Conservation (phyloP, 2,329 filamentous ascomycete species). For the Pseudocercospora musae region DNA sequence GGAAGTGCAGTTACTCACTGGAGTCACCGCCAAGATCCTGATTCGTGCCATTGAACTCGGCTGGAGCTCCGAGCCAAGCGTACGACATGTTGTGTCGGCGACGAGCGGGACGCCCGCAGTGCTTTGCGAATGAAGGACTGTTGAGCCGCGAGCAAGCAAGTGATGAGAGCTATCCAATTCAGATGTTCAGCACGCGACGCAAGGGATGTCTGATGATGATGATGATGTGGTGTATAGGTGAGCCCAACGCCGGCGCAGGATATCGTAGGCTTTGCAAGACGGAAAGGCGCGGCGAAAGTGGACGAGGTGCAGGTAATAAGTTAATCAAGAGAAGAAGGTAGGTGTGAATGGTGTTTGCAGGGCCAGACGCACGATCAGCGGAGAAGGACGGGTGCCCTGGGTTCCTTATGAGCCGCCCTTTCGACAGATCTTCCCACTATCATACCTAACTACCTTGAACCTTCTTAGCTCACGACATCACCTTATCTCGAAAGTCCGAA, state of each 20-base stretch:
- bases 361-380: slow-evolving; percentile 2
- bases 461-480: slow-evolving; percentile 6
- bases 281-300: neutral
- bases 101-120: neutral
- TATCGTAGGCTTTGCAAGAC: neutral
- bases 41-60: slow-evolving; percentile 54
- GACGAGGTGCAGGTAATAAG: neutral
- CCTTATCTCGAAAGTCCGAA: neutral
- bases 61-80: slow-evolving; percentile 46
- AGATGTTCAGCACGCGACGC: neutral
- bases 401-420: slow-evolving; percentile 2
- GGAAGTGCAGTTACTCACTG: slow-evolving; percentile 54
- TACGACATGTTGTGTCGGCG: slow-evolving; percentile 43
- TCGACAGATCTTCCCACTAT: slow-evolving; percentile 3
- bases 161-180: too few relatives aligned
- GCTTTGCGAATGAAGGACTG: neutral
- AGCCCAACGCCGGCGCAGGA: neutral
- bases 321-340: neutral
- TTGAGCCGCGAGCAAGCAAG: neutral
- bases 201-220: neutral
- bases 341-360: neutral
- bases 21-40: slow-evolving; percentile 69
- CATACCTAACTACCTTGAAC: slow-evolving; percentile 4
- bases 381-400: neutral
- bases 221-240: neutral